phyloP scores from a whole-genome alignment of 179 eudicot genomes.

The Silene vulgaris region DNA sequence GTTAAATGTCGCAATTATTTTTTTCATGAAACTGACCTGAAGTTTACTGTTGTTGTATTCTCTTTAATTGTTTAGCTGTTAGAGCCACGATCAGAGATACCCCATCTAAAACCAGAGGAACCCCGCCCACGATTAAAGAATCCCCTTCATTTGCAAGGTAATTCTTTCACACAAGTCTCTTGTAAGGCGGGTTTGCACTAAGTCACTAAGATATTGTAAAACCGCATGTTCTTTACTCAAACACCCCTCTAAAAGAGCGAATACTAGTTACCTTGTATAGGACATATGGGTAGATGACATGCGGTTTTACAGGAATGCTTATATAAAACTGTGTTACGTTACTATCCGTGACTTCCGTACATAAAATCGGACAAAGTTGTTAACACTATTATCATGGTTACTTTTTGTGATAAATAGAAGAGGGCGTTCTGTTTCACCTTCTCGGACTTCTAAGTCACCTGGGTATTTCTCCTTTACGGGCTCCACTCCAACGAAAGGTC shows the following conservation, averaged over 20 bases:
- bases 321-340: no score
- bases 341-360: no score
- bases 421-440: conserved; percentile 54
- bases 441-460: conserved; percentile 9
- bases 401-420: conserved; percentile 41
- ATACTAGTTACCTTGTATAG: neutral
- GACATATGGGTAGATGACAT: neutral
- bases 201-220: neutral
- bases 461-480: conserved; percentile 13
- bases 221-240: neutral
- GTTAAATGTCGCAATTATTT: neutral
- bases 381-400: conserved; percentile 4
- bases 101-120: conserved; percentile 22
- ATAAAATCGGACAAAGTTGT: neutral
- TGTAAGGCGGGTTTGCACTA: no score
- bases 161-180: conserved; percentile 10
- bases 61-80: conserved; percentile 42
- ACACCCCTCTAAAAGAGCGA: no score
- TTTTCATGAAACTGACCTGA: neutral
- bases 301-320: no score
- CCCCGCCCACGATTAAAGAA: conserved; percentile 36
- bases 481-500: conserved; percentile 6
- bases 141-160: conserved; percentile 52
- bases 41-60: neutral
- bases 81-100: conserved; percentile 50